phyloP scores from a whole-genome alignment of 805 yeast genomes.

The Candida arabinofermentans region DNA sequence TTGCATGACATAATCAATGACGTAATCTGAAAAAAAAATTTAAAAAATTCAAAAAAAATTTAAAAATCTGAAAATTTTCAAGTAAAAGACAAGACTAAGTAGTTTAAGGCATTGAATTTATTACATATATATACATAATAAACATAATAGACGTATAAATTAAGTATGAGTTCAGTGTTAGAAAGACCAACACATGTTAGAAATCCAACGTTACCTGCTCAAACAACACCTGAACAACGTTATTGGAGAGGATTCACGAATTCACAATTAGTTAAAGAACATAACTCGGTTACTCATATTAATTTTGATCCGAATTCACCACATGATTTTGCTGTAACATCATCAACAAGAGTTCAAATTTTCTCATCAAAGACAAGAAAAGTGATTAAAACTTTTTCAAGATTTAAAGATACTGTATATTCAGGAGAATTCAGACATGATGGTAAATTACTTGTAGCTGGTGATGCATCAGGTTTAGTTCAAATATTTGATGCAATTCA shows the following conservation, averaged over 20 bases:
- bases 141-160: not conserved
- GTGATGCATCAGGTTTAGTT: constrained; percentile 92
- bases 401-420: constrained; percentile 90
- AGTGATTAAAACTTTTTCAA: constrained; percentile 75
- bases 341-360: constrained; percentile 87
- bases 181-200: constrained; percentile 63
- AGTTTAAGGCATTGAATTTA: not conserved
- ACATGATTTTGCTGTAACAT: constrained; percentile 89
- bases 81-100: too few species aligned
- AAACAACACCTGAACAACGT: constrained; percentile 87
- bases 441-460: constrained; percentile 88
- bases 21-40: too few species aligned
- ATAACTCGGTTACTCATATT: constrained; percentile 84
- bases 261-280: constrained; percentile 90
- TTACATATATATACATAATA: not conserved
- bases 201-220: constrained; percentile 75
- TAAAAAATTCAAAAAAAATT: not conserved
- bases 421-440: constrained; percentile 89
- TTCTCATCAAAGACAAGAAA: constrained; percentile 93
- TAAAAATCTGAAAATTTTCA: not conserved
- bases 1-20: not conserved
- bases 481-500: constrained; percentile 74
- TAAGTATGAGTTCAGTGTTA: constrained; percentile 67
- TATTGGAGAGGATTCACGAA: constrained; percentile 86
- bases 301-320: constrained; percentile 83